A percentile compares a stretch with the other conserved stretches of the same genome.
Conservation (phyloP, 768 basidiomycete species). For the Kwoniella botswanensis region DNA sequence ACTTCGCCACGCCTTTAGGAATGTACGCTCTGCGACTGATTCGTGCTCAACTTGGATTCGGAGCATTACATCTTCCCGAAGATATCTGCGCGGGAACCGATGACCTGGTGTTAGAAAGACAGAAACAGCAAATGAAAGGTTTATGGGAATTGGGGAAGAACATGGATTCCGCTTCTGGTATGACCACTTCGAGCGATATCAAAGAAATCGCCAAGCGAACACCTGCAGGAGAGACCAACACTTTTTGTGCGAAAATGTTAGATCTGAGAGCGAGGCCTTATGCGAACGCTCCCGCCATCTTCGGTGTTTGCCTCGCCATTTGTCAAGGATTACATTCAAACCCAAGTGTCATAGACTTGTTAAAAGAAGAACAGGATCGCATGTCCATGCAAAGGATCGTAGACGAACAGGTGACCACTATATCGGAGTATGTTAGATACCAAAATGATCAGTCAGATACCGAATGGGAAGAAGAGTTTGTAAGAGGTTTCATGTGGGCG, state of each 20-base stretch:
- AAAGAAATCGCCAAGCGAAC: background rate
- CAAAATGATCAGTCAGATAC: background rate
- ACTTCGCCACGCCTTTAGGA: conserved; percentile 42
- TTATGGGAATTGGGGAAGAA: conserved; percentile 21
- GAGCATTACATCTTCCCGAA: conserved; percentile 34
- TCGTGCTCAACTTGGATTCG: conserved; percentile 43
- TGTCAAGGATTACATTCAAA: background rate
- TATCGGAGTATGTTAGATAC: background rate
- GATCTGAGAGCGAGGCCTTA: conserved; percentile 24
- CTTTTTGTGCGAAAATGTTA: conserved; percentile 13
- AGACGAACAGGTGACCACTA: conserved; percentile 1
- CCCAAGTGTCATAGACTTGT: background rate
- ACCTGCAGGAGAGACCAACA: background rate
- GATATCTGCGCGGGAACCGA: conserved; percentile 49
- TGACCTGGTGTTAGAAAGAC: conserved; percentile 16
- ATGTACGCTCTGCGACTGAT: conserved; percentile 38
- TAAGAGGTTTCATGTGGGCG: conserved; percentile 1
- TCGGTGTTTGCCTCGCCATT: conserved; percentile 4
- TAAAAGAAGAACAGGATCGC: background rate
- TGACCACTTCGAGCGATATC: background rate
- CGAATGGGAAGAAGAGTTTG: background rate
- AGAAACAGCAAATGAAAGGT: conserved; percentile 5
- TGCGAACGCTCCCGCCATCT: background rate
- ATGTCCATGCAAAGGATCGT: background rate
- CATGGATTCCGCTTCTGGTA: conserved; percentile 1